phyloP scores from a whole-genome alignment of 768 basidiomycete genomes.

The Roridomyces roridus region DNA sequence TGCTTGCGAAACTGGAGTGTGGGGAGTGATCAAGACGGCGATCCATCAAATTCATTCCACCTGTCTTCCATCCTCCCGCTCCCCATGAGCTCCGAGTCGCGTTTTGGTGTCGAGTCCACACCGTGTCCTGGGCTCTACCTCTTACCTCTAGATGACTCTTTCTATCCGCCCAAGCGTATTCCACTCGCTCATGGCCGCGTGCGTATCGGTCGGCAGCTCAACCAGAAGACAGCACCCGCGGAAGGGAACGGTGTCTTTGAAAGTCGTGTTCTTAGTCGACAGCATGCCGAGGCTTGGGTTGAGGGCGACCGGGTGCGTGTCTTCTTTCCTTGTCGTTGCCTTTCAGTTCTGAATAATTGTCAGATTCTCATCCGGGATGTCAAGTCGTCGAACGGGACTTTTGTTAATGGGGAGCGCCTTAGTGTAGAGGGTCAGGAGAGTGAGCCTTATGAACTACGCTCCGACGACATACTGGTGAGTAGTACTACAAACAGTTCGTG shows the following conservation, averaged over 20 bases:
- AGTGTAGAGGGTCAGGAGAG: conserved; percentile 64
- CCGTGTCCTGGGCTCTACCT: conserved; percentile 32
- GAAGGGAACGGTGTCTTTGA: conserved; percentile 20
- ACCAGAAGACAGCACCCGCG: conserved; percentile 64
- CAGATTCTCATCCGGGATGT: conserved; percentile 67
- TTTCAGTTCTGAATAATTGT: too few species aligned
- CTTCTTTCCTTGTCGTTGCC: background rate
- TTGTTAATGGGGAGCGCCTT: conserved; percentile 71
- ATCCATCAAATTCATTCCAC: too few species aligned
- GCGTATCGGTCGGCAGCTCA: conserved; percentile 70
- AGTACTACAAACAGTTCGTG: conserved; percentile 41
- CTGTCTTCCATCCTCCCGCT: too few species aligned
- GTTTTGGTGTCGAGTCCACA: background rate
- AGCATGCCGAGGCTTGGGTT: conserved; percentile 74
- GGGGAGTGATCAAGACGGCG: background rate
- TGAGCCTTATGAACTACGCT: conserved; percentile 66
- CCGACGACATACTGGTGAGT: conserved; percentile 52
- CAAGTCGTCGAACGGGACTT: conserved; percentile 75
- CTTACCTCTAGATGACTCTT: conserved; percentile 69
- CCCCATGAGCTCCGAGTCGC: too few species aligned
- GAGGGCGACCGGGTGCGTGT: conserved; percentile 33
- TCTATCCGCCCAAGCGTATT: conserved; percentile 65
- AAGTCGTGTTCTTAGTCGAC: conserved; percentile 55
- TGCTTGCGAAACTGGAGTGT: background rate
- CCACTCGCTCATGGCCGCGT: conserved; percentile 45